phyloP scores from a whole-genome alignment of 2,329 filamentous ascomycete genomes.

The Macrophomina tecta region DNA sequence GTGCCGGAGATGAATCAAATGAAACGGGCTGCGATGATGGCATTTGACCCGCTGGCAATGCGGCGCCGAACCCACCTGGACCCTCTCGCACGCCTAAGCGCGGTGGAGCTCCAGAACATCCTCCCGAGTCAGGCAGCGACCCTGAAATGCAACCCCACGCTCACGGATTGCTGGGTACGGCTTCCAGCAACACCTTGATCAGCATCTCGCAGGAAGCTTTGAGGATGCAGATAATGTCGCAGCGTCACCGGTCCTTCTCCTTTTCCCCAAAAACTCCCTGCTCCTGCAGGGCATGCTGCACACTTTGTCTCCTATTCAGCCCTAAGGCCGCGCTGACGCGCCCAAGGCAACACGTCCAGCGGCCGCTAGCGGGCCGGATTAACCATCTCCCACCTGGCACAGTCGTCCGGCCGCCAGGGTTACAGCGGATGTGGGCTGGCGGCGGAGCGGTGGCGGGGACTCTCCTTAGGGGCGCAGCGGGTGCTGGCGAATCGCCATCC shows the following conservation, averaged over 20 bases:
- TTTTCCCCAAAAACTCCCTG: background rate
- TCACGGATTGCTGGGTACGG: background rate
- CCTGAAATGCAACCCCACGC: background rate
- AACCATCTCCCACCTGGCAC: background rate
- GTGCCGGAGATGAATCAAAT: background rate
- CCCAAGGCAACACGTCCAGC: background rate
- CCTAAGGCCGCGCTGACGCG: background rate
- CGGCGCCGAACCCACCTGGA: background rate
- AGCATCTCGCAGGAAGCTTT: constrained; percentile 13
- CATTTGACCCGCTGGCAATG: constrained; percentile 3
- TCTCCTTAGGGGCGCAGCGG: background rate
- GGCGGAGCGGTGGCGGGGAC: background rate
- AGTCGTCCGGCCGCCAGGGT: background rate
- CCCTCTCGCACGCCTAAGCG: background rate
- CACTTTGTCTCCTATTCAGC: background rate
- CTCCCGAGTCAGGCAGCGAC: background rate
- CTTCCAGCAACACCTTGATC: background rate
- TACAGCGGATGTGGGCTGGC: background rate
- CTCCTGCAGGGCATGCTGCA: background rate
- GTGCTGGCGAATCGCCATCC: background rate
- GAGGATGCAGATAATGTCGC: constrained; percentile 7
- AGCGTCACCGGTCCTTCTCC: background rate
- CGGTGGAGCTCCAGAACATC: background rate
- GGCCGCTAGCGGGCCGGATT: background rate
- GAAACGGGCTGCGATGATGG: constrained; percentile 9